Evolutionary conservation across 2,329 filamentous ascomycete species (phyloP), one percentile per base, ranked within the genome.

Genomic region (Capronia americana): DNA sequence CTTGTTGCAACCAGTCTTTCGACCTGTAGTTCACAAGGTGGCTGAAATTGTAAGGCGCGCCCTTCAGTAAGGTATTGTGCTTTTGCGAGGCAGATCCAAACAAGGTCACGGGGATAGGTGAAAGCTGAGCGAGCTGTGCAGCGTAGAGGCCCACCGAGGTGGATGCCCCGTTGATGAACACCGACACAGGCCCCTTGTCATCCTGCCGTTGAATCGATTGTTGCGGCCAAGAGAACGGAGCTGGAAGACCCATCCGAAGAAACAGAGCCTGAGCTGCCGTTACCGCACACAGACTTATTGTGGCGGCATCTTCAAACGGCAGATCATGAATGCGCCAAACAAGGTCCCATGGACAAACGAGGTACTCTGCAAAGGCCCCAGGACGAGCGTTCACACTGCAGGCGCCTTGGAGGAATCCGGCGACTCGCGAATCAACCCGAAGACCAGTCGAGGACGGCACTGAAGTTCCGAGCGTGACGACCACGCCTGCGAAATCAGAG

Each of bases 241-340:
- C 48, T 14, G 14, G 24, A 20, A 53, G 12, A n/a, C 44, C 54
- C 26, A 50, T 23, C 20, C 50, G 23, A 3, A 71, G 71, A 56
- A 75, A 75, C n/a, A 77, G 63, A 12, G 74, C 74, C 67, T 77
- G 71, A 14, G 69, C 75, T 4, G 75, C 75, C 24, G 75, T 77
- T 69, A 71, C 66, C 28, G 70, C 75, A 51, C 75, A 75, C 1
- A 76, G 64, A 11, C 73, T 75, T 34, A 77, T 50, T 1, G 71
- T 69, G 6, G 74, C 75, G 0, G 73, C 72, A 23, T 70, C 63
- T 23, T 64, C 73, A 57, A 69, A 75, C 3, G 28, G 28, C 23
- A 77, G 48, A 0, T 12, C n/a, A 2, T 28, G 14, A 48, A 74
- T 76, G 30, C 30, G 20, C 4, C 71, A 72, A 3, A 75, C 64